Evolutionary conservation across 2,329 filamentous ascomycete species (phyloP).

Genomic region (Chalaropsis ovoidea): DNA sequence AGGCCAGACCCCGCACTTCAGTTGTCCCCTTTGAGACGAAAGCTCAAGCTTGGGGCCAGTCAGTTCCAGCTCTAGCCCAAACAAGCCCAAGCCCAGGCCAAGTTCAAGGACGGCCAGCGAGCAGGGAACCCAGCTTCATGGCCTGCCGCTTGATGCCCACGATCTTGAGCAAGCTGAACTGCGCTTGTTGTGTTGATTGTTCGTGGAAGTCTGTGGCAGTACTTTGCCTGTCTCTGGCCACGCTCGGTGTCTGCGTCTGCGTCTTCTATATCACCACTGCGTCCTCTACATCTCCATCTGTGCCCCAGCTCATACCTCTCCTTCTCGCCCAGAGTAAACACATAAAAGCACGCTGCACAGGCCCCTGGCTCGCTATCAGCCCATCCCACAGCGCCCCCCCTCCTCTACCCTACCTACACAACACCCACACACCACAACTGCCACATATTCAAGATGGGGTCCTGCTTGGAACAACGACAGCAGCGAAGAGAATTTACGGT

Average conservation of each 20-base stretch:
- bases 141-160: too few relatives aligned
- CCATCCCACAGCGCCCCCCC: neutral
- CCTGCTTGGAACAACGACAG: conserved; percentile 30
- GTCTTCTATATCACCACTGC: too few relatives aligned
- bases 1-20: neutral
- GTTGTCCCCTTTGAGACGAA: neutral
- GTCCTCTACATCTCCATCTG: too few relatives aligned
- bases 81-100: neutral
- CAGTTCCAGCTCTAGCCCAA: neutral
- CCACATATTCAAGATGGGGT: conserved; percentile 17
- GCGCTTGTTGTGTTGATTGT: too few relatives aligned
- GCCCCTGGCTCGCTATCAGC: neutral
- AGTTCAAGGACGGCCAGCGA: neutral
- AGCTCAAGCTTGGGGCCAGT: too few relatives aligned
- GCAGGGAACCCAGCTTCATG: neutral
- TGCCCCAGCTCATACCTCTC: too few relatives aligned
- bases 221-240: too few relatives aligned
- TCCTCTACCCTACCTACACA: neutral
- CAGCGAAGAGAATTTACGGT: conserved; percentile 42
- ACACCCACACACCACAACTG: neutral
- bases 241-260: too few relatives aligned
- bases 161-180: too few relatives aligned
- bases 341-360: too few relatives aligned
- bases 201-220: too few relatives aligned
- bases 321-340: too few relatives aligned